A percentile compares a stretch with the other conserved stretches of the same genome.
These are phyloP conservation scores for Pyronema omphalodes DNA, from an alignment of 495 filamentous ascomycete species.

Conservation along the genomic window DNA sequence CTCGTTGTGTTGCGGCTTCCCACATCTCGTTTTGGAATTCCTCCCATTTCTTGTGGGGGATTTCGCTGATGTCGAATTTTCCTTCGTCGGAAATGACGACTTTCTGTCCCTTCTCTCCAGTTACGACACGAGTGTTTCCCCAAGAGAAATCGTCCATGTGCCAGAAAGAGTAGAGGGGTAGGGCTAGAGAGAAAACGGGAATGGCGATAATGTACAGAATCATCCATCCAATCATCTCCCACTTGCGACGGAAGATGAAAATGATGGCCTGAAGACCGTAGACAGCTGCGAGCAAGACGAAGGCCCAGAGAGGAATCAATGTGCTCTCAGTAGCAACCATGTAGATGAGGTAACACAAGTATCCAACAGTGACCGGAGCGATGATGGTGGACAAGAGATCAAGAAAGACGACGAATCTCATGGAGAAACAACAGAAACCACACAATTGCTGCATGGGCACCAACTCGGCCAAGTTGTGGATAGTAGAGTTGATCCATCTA, in stretches of 20 bases:
- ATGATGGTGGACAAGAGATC: constrained; percentile 84
- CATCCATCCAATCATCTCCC: constrained; percentile 99
- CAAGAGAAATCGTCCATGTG: constrained; percentile 99
- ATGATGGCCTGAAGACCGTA: constrained; percentile 96
- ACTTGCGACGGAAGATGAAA: constrained; percentile 87
- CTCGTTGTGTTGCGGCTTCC: constrained; percentile 65
- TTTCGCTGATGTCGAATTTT: constrained; percentile 84
- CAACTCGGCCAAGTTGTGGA: constrained; percentile 93
- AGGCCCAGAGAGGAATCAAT: constrained; percentile 61
- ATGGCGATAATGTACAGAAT: constrained; percentile 83
- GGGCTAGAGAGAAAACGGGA: constrained; percentile 74
- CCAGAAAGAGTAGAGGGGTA: constrained; percentile 96
- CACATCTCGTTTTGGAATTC: constrained; percentile 96
- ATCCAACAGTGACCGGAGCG: constrained; percentile 80
- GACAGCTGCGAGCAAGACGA: constrained; percentile 78
- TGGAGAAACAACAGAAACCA: constrained; percentile 99
- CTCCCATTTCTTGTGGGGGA: constrained; percentile 97
- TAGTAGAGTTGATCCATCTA: constrained; percentile 98
- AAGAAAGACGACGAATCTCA: constrained; percentile 94
- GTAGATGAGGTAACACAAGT: constrained; percentile 76
- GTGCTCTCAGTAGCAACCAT: constrained; percentile 40
- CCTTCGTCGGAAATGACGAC: constrained; percentile 91
- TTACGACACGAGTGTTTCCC: constrained; percentile 93
- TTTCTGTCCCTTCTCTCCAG: constrained; percentile 85
- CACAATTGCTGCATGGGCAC: constrained; percentile 85